Conservation (phyloP, 1,284 basidiomycete species). For the Ustilago nuda region DNA sequence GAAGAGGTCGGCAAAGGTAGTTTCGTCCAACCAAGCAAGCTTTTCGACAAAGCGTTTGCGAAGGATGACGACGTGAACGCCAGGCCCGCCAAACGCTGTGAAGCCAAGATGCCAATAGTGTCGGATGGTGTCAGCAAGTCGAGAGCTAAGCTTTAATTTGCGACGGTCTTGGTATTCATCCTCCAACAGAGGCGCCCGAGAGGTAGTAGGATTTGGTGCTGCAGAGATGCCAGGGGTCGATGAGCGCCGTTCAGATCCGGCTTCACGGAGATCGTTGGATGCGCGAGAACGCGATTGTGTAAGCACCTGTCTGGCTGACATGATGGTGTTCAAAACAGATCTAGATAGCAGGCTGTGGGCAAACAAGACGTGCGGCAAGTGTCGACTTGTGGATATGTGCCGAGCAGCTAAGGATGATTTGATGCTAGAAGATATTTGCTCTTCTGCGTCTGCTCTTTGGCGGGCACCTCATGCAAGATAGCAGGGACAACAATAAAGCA, state of each 20-base stretch:
- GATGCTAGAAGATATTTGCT: neutral
- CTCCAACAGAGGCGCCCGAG: slow-evolving; percentile 12
- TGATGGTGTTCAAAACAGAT: neutral
- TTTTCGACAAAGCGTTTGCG: slow-evolving; percentile 57
- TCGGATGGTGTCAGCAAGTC: slow-evolving; percentile 48
- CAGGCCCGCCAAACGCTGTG: slow-evolving; percentile 43
- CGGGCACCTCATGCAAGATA: neutral
- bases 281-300: slow-evolving; percentile 20
- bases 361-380: neutral
- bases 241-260: neutral
- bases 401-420: neutral
- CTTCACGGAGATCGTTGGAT: neutral
- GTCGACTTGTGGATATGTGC: neutral
- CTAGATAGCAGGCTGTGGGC: neutral
- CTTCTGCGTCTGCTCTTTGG: neutral
- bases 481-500: neutral
- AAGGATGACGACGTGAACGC: slow-evolving; percentile 52
- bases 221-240: slow-evolving; percentile 7
- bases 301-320: slow-evolving; percentile 27
- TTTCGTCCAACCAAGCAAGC: slow-evolving; percentile 57
- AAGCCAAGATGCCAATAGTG: slow-evolving; percentile 62
- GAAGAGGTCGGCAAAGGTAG: slow-evolving; percentile 70
- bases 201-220: slow-evolving; percentile 5
- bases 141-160: slow-evolving; percentile 33
- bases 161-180: slow-evolving; percentile 28